Conservation (phyloP, 495 filamentous ascomycete genomes). For the Penicillium mononematosum region DNA sequence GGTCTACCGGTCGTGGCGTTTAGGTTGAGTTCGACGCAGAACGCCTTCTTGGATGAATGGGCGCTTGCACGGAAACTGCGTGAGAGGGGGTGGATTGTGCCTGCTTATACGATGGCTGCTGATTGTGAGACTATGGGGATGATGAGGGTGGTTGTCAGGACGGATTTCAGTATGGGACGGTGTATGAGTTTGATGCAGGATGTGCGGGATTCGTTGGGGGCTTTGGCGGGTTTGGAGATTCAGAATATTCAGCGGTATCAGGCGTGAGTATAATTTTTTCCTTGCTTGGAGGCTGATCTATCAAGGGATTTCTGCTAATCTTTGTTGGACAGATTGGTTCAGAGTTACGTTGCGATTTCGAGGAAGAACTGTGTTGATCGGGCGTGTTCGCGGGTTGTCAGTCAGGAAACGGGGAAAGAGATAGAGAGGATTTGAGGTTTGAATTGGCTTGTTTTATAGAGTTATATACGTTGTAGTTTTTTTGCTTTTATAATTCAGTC, state of each 20-base stretch:
- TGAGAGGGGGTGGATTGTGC: constrained; percentile 80
- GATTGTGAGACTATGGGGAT: constrained; percentile 72
- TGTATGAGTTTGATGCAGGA: constrained; percentile 71
- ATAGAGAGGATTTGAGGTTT: background rate
- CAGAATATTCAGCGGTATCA: constrained; percentile 50
- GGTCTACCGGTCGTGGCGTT: constrained; percentile 88
- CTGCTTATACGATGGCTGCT: constrained; percentile 91
- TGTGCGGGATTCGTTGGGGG: constrained; percentile 62
- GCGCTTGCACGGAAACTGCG: constrained; percentile 75
- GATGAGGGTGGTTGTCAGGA: constrained; percentile 83
- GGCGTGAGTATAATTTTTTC: constrained; percentile 42
- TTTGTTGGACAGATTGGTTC: constrained; percentile 1
- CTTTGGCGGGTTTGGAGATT: constrained; percentile 70
- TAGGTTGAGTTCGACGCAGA: constrained; percentile 56
- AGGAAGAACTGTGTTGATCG: constrained; percentile 2
- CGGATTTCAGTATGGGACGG: constrained; percentile 74
- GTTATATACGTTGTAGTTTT: background rate
- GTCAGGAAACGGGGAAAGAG: background rate
- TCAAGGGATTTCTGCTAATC: background rate
- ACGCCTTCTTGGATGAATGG: constrained; percentile 75
- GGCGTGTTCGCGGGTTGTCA: constrained; percentile 1
- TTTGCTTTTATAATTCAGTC: background rate
- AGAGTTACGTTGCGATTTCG: constrained; percentile 6
- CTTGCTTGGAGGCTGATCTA: background rate
- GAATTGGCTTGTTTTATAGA: background rate